Conservation (phyloP, 306 rosid genomes). For the Quercus glauca region DNA sequence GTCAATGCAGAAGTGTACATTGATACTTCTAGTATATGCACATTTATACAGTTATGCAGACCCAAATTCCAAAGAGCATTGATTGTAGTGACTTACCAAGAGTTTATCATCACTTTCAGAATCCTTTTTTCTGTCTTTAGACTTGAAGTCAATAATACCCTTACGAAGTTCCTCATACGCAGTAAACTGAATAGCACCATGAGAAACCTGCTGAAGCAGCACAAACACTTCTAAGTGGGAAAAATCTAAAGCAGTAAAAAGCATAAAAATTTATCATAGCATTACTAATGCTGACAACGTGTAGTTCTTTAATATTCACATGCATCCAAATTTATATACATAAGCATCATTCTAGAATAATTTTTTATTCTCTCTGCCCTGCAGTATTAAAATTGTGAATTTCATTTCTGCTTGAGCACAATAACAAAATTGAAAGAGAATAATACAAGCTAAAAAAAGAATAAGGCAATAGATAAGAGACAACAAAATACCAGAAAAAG, state of each 20-base stretch:
- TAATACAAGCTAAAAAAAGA: not conserved
- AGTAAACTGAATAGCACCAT: slow-evolving; percentile 92
- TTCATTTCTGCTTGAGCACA: not conserved
- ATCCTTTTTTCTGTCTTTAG: slow-evolving; percentile 29
- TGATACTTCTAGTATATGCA: not conserved
- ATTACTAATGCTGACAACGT: not conserved
- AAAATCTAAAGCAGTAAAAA: slow-evolving; percentile 1
- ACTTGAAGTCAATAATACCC: slow-evolving; percentile 54
- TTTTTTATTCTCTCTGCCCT: not conserved
- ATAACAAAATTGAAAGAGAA: not conserved
- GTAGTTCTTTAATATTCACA: not conserved
- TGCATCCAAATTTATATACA: not conserved
- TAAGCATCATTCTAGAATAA: not conserved
- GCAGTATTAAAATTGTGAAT: not conserved
- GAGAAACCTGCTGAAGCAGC: slow-evolving; percentile 84
- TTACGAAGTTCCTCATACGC: slow-evolving; percentile 86
- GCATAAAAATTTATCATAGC: not conserved
- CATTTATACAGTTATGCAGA: not conserved
- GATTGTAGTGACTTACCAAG: slow-evolving; percentile 49
- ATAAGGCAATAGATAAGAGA: slow-evolving; percentile 18
- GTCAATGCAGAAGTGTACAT: not conserved
- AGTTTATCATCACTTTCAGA: slow-evolving; percentile 41
- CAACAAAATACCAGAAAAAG: slow-evolving; percentile 74
- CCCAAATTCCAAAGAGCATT: not conserved
- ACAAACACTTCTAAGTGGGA: slow-evolving; percentile 16